phyloP scores from a whole-genome alignment of 2,329 filamentous ascomycete species.

The Monosporascus cannonballus region DNA sequence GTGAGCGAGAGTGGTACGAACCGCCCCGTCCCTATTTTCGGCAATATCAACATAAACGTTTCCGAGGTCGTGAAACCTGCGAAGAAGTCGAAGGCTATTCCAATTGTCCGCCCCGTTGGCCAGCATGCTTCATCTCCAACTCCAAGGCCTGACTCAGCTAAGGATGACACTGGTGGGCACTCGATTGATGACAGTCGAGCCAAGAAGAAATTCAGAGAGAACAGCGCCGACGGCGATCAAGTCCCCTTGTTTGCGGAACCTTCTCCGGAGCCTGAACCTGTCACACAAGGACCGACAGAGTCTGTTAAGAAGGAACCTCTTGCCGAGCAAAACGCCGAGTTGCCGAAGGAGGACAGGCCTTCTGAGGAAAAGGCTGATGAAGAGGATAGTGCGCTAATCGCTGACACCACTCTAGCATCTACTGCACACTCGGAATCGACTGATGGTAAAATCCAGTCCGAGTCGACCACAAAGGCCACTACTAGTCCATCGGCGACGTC shows the following conservation, averaged over 20 bases:
- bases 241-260: slow-evolving; percentile 68
- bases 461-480: slow-evolving; percentile 37
- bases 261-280: slow-evolving; percentile 27
- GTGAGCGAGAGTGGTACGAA: slow-evolving; percentile 37
- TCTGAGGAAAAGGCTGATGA: slow-evolving; percentile 29
- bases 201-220: slow-evolving; percentile 65
- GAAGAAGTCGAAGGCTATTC: slow-evolving; percentile 76
- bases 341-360: slow-evolving; percentile 3
- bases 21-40: slow-evolving; percentile 55
- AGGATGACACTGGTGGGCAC: slow-evolving; percentile 54
- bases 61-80: slow-evolving; percentile 58
- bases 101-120: slow-evolving; percentile 65
- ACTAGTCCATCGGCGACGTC: slow-evolving; percentile 49
- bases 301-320: slow-evolving; percentile 3
- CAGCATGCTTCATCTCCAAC: slow-evolving; percentile 25
- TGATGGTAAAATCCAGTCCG: slow-evolving; percentile 36
- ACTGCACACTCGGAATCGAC: slow-evolving; percentile 46
- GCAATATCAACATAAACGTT: slow-evolving; percentile 58
- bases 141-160: slow-evolving; percentile 10
- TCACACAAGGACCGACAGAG: slow-evolving; percentile 18
- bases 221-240: slow-evolving; percentile 60
- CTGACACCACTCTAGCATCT: slow-evolving; percentile 49
- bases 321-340: slow-evolving; percentile 26
- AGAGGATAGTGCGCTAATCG: slow-evolving; percentile 34
- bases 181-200: slow-evolving; percentile 60